Base-by-base conservation (phyloP, 768 basidiomycete species). In the Leucocoprinus sp. region DNA sequence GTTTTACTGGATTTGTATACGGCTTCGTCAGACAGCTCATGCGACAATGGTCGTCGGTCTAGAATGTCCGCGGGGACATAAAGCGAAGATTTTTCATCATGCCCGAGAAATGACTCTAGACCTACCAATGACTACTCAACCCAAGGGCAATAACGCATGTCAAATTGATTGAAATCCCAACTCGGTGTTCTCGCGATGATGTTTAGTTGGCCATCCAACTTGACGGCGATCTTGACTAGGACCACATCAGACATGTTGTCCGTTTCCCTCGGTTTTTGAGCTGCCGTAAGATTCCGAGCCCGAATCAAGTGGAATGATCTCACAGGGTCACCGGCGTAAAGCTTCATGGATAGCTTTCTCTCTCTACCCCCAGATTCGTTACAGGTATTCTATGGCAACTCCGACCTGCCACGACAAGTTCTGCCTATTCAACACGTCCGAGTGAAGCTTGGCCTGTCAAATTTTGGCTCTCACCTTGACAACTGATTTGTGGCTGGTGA, bases 341-440 rank as follows among this genome's bases (percentile, higher is more conserved):
- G 15, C 18, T 40, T 26, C 11, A 21, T 9, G 42, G 5, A 28
- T 17, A 15, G 2, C 37, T 3, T 26, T 21, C 24, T 21, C 8
- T 18, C 17, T 18, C 18, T 19, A 8, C n/a, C 15, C 17, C 21
- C 22, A n/a, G 29, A 19, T n/a, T n/a, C 35, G 8, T 23, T 8
- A 34, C 21, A 14, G 9, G 36, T 21, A 26, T 37, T 27, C n/a
- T 22, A 45, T 45, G 44, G 36, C 45, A 46, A 46, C 37, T 8
- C 14, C 14, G 5, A 11, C 45, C 37, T 46, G 45, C 31, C 37
- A 39, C 29, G 29, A 19, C 36, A 46, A 19, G 7, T 21, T 6
- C n/a, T 17, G n/a, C 22, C 19, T 14, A 2, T 35, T 19, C 15
- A 12, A 36, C 45, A 26, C 23, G 24, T 26, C 39, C 11, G 26